Evolutionary conservation across 805 yeast species (phyloP), one percentile per base, ranked within the genome.

Genomic region (Monosporozyma servazzii): DNA sequence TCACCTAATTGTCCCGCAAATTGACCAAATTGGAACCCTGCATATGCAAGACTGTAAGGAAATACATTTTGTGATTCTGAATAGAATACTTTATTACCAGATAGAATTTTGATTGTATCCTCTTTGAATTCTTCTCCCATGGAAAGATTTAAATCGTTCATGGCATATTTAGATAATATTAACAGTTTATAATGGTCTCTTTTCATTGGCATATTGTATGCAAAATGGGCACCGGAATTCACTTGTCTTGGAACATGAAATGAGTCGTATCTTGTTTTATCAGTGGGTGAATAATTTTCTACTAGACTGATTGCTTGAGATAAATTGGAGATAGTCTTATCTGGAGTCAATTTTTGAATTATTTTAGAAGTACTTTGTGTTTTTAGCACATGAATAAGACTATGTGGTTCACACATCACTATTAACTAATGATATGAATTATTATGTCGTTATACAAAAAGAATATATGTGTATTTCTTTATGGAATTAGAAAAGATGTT

Each of bases 1-100:
- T 91, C 99, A 6, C 99, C 99, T 54, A 91, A 71, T 66, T 93
- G 99, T 2, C 98, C 98, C 0, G 97, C 97, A 79, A 91, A 91
- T 56, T 79, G 80, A 2, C 99, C 98, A 72, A 93, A 91, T 63
- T 91, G 99, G 75, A 84, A 88, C 0, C 99, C 99, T 1, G 98
- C 96, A 67, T 91, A 91, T 0, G 91, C 87, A 66, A 86, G 90
- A 11, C 96, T 80, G 67, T 86, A 91, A 0, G 99, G 98, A 57
- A 79, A 80, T 0, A 85, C 76, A 5, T 64, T 61, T 8, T 62
- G 75, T 5, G 61, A 57, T 13, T 59, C 62, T 31, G 74, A 72
- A 17, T 71, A 70, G 37, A 67, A 59, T 1, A 76, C 56, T n/a
- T 68, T 59, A 40, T 78, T 71, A 1, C 97, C 97, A 51, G 82